Base-by-base conservation (phyloP, 176 grass and related monocot genomes). In the Pontederia paniculata region DNA sequence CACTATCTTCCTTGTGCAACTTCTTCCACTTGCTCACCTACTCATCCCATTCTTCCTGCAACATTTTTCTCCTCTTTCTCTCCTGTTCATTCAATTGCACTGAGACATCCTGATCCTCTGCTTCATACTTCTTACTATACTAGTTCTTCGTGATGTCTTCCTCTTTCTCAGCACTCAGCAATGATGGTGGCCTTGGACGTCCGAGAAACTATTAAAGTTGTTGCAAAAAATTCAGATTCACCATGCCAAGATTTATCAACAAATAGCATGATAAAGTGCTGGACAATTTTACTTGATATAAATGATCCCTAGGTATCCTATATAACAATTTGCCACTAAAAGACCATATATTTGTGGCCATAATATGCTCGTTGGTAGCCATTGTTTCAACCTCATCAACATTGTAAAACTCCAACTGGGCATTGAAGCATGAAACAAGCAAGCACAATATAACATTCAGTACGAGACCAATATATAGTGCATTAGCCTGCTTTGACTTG, bases 341-440 rank as follows among this genome's bases (percentile, higher is more conserved):
- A 8, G 91, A 87, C 86, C 91, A 96, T 55, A 89, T 83, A 55
- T 95, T 85, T 1, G 85, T 89, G 1, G 84, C 84, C 89, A 95
- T 95, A 68, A 95, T 89, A 85, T 95, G 89, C 67, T 95, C 89
- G 16, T 85, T 85, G 19, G 89, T 78, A 17, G 89, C 75, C 89
- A 95, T 95, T 2, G 89, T 95, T 67, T 95, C 89, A 4, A 95
- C 70, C 53, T 95, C 89, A 76, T 95, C 89, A 21, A 95, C 89
- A 78, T 95, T 95, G 73, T 64, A 95, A 64, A 95, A 95, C 50
- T 95, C 89, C 31, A 95, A 47, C 57, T 95, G 89, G 9, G 85
- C 89, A 52, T 95, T 95, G 74, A 95, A 89, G 59, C 85, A 89
- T 95, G 50, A 95, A 70, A 7, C 89, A 85, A 16, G 89, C 89